Evolutionary conservation across 805 yeast species (phyloP), one percentile per base, ranked within the genome.

Genomic region (Candida chauliodis): DNA sequence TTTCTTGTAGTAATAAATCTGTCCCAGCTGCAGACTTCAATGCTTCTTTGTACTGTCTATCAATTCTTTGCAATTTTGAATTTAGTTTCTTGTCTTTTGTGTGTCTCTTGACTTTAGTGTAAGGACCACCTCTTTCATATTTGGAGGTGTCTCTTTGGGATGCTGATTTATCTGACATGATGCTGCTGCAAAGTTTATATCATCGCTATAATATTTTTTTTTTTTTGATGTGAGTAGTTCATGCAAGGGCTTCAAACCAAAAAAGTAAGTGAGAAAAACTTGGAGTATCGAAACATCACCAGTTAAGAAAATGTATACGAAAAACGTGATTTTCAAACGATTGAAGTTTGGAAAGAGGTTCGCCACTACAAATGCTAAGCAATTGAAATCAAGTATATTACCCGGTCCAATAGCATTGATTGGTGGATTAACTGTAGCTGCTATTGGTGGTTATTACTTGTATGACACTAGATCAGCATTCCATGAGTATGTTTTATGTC

Each of bases 11-110:
- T 45, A 93, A 71, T 52, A 88, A 73, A 51, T 93, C 97, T 0
- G 97, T 84, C 4, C 83, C 80, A 8, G 90, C 88, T 2, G 96
- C 96, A 8, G 88, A 75, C 47, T 73, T 69, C n/a, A 85, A 76
- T 1, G 96, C 95, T 43, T 81, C 84, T 46, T 78, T 75, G 59
- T 84, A 85, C 50, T 82, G 81, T 28, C 72, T 70, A 55, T 91
- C 95, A 25, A 79, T 62, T 49, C 79, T 71, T 48, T 78, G 78
- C 52, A 91, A 56, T 16, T 80, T 80, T 16, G 85, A 79, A 52
- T 76, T 76, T 38, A 84, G 63, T 53, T 76, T 76, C 52, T 71
- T 75, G 55, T 81, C 85, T 49, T 73, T 79, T 28, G 76, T 61
- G 44, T 54, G 57, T 41, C 61, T 64, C 35, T 50, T 56, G 17